Conservation (phyloP, 345 rosid species). For the Erucastrum elatum region DNA sequence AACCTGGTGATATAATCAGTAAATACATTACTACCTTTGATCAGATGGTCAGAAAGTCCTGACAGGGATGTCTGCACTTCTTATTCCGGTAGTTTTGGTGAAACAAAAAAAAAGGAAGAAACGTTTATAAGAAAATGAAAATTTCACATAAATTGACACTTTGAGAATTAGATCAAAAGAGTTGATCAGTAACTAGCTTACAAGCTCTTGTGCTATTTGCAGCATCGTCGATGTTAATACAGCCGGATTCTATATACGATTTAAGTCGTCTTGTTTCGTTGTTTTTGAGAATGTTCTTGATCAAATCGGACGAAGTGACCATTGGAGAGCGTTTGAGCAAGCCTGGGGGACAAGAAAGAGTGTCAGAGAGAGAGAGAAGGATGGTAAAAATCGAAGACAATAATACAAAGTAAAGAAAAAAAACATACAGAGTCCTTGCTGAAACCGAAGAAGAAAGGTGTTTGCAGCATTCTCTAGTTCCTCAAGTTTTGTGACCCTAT, state of each 20-base stretch:
- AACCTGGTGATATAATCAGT: background rate
- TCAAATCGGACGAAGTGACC: slow-evolving; percentile 47
- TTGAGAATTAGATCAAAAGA: background rate
- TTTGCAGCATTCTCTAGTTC: slow-evolving; percentile 50
- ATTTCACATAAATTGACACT: background rate
- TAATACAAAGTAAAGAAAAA: background rate
- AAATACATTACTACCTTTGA: slow-evolving; percentile 53
- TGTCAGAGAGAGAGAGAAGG: background rate
- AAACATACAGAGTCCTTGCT: slow-evolving; percentile 55
- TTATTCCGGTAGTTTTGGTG: slow-evolving; percentile 10
- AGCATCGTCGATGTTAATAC: slow-evolving; percentile 48
- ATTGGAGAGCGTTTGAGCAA: slow-evolving; percentile 64
- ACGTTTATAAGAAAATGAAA: background rate
- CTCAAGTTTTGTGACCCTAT: slow-evolving; percentile 65
- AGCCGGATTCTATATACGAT: slow-evolving; percentile 63
- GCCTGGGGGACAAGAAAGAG: slow-evolving; percentile 36
- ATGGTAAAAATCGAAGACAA: background rate
- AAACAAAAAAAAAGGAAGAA: background rate
- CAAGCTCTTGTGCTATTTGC: slow-evolving; percentile 59
- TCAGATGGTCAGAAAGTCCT: slow-evolving; percentile 58
- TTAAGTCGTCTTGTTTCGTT: slow-evolving; percentile 62
- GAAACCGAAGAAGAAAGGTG: slow-evolving; percentile 52
- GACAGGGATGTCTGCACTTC: slow-evolving; percentile 56
- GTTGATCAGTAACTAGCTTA: slow-evolving; percentile 37
- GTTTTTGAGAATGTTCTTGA: slow-evolving; percentile 52